These are phyloP conservation scores for Penicillium chermesinum DNA, from an alignment of 495 filamentous ascomycete species.

Conservation along the genomic window DNA sequence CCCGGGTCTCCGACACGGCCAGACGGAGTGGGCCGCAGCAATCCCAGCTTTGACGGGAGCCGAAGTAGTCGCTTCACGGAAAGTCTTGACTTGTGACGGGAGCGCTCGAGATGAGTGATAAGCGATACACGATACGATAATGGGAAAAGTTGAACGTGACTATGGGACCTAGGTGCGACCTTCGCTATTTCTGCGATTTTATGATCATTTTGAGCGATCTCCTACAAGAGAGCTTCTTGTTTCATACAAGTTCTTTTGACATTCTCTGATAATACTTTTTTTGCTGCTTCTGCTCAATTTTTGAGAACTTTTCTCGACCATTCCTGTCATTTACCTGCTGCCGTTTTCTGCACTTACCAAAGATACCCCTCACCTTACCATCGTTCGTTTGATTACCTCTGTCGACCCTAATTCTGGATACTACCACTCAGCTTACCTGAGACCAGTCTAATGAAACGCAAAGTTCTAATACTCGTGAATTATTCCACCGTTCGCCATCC, in stretches of 20 bases:
- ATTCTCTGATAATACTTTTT: constrained; percentile 2
- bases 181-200: too few relatives aligned
- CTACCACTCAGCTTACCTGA: too few relatives aligned
- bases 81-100: constrained; percentile 24
- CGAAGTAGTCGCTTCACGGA: constrained; percentile 54
- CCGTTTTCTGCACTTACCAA: too few relatives aligned
- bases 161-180: constrained; percentile 10
- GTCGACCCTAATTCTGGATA: too few relatives aligned
- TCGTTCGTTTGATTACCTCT: neutral
- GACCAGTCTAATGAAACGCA: too few relatives aligned
- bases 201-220: too few relatives aligned
- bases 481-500: too few relatives aligned
- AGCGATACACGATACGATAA: constrained; percentile 23
- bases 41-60: constrained; percentile 51
- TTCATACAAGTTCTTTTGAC: constrained; percentile 4
- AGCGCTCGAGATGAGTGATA: constrained; percentile 5
- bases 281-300: constrained; percentile 1
- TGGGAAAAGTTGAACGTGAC: constrained; percentile 9
- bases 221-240: neutral
- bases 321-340: neutral
- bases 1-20: constrained; percentile 18
- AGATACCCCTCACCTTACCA: neutral
- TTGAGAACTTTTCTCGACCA: neutral
- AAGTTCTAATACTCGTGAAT: too few relatives aligned
- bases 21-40: constrained; percentile 49